Conservation (phyloP, 345 rosid species). For the Bruguiera parviflora region DNA sequence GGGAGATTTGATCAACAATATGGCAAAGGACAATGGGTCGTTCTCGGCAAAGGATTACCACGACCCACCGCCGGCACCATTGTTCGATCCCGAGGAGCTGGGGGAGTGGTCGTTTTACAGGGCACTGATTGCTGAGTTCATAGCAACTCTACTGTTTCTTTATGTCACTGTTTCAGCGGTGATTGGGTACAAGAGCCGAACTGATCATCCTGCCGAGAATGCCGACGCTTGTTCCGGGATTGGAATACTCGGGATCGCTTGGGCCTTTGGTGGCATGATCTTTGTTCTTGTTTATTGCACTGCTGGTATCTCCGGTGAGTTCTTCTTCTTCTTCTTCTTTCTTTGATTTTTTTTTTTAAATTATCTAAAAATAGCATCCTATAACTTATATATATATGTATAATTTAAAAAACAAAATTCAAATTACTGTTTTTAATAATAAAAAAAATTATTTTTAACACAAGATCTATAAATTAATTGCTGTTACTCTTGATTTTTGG, state of each 20-base stretch:
- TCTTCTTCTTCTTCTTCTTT: neutral
- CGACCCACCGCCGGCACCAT: slow-evolving; percentile 77
- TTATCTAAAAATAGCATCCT: no score
- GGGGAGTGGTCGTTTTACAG: slow-evolving; percentile 77
- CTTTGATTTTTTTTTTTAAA: neutral
- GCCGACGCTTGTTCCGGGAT: slow-evolving; percentile 57
- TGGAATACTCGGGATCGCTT: slow-evolving; percentile 78
- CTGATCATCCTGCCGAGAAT: slow-evolving; percentile 18
- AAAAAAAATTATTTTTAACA: no score
- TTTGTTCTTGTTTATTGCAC: slow-evolving; percentile 81
- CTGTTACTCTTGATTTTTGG: neutral
- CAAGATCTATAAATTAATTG: no score
- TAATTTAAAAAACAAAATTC: no score
- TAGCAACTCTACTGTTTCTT: slow-evolving; percentile 79
- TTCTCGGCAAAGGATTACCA: slow-evolving; percentile 63
- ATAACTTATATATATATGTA: no score
- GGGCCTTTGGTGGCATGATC: slow-evolving; percentile 92
- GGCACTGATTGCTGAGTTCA: slow-evolving; percentile 78
- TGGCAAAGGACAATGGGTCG: slow-evolving; percentile 52
- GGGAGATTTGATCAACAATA: neutral
- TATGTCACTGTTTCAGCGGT: slow-evolving; percentile 68
- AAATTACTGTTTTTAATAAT: neutral
- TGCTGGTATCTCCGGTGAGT: slow-evolving; percentile 74
- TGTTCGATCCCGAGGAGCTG: slow-evolving; percentile 53
- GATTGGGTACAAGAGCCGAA: slow-evolving; percentile 64